Evolutionary conservation across 768 basidiomycete genomes (phyloP), one percentile per base, ranked within the genome.

Genomic region (Mycena galericulata): DNA sequence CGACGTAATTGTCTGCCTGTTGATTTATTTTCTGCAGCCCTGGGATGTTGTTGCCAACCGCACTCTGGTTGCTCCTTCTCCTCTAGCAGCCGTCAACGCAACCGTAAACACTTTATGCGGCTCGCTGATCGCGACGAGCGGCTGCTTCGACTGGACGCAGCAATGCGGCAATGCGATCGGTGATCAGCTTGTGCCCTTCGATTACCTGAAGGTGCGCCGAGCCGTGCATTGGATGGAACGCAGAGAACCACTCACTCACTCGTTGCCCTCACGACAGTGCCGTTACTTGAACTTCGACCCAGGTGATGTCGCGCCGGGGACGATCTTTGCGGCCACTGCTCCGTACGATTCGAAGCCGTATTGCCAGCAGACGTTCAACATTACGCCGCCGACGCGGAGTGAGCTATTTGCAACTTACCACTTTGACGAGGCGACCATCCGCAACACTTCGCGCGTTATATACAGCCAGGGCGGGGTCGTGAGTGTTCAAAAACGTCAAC

Each of bases 31-130:
- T n/a, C n/a, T 22, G 18, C 34, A 60, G 59, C 59, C 59, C 12
- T 60, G 27, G 26, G 46, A 60, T 32, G 46, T 40, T 18, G 20
- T 60, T 49, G 59, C 59, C 8, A 60, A 50, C 46, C 45, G 59
- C 14, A 60, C 59, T 34, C 32, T 60, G 7, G 22, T 34, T 3
- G 59, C 59, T 24, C 22, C 45, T 17, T 60, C 59, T 2, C 46
- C 59, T 18, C 59, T 60, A 1, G 59, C 59, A 12, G 59, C 59
- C 1, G 59, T 60, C n/a, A 60, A 60, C 46, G 46, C 36, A 49
- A 60, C 59, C 4, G 20, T 60, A 45, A 60, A 60, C 59, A 29
- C 59, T 24, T 38, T 49, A 9, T 60, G 59, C 36, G 18, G 5
- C 32, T 18, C 32, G 9, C 6, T 1, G 4, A 60, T 60, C 32